Percentiles rank a stretch among this genome's conserved stretches.
Conservation (phyloP, 2,329 filamentous ascomycete species). For the Colletotrichum spinosum region DNA sequence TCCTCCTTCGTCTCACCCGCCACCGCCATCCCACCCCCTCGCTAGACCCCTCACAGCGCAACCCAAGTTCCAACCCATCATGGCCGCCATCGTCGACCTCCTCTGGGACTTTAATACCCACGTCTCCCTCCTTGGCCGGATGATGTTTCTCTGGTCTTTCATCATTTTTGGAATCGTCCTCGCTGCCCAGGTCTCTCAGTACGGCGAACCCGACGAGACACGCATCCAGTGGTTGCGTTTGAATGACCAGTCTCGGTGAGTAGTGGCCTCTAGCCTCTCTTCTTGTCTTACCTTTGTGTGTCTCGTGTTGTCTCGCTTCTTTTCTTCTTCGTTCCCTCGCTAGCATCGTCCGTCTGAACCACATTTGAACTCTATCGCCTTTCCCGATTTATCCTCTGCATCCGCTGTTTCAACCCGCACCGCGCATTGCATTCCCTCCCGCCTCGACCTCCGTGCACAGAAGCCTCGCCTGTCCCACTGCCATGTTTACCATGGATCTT, state of each 20-base stretch:
- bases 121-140: constrained; percentile 37
- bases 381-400: constrained; percentile 16
- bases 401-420: constrained; percentile 27
- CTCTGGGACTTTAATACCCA: constrained; percentile 36
- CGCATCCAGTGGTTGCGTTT: constrained; percentile 39
- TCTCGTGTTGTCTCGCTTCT: neutral
- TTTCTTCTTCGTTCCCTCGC: neutral
- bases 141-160: constrained; percentile 39
- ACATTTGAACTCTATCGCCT: neutral
- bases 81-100: constrained; percentile 20
- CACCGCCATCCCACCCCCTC: constrained; percentile 6
- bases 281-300: neutral
- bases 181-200: constrained; percentile 40
- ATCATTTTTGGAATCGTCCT: constrained; percentile 39
- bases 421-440: constrained; percentile 20
- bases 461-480: constrained; percentile 5
- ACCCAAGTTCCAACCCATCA: constrained; percentile 6
- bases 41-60: constrained; percentile 1
- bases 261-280: neutral
- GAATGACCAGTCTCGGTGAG: constrained; percentile 38
- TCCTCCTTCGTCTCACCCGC: constrained; percentile 1
- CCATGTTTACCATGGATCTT: constrained; percentile 24
- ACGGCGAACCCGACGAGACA: constrained; percentile 26
- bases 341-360: constrained; percentile 22
- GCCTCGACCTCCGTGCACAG: constrained; percentile 16